Conservation (phyloP, 1,284 basidiomycete genomes). For the Apiotrichum veenhuisii region DNA sequence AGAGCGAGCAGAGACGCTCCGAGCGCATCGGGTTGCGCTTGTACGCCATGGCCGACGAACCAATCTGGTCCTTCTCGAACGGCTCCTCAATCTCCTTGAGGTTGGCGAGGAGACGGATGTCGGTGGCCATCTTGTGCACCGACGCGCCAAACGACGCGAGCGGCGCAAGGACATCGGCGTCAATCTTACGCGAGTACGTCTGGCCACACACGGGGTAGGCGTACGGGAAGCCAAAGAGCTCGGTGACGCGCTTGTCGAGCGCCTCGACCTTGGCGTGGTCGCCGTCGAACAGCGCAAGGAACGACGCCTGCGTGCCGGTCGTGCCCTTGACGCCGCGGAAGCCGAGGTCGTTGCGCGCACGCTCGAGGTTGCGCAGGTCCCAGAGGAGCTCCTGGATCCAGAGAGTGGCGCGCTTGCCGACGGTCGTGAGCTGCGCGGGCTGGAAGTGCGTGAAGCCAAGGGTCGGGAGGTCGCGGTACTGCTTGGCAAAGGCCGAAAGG, state of each 20-base stretch:
- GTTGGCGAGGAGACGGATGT: constrained; percentile 85
- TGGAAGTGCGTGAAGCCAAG: constrained; percentile 99
- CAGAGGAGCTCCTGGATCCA: constrained; percentile 98
- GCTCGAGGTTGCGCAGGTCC: constrained; percentile 91
- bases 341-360: constrained; percentile 87
- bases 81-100: constrained; percentile 99
- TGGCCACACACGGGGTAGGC: constrained; percentile 98
- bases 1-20: constrained; percentile 92
- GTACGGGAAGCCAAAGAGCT: constrained; percentile 85
- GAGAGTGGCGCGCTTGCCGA: constrained; percentile 96
- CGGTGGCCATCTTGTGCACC: constrained; percentile 96
- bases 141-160: constrained; percentile 90
- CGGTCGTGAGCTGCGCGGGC: constrained; percentile 95
- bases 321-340: constrained; percentile 99
- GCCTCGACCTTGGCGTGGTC: constrained; percentile 91
- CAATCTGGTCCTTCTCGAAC: constrained; percentile 98
- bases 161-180: constrained; percentile 85
- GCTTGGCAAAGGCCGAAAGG: constrained; percentile 69
- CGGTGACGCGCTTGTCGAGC: constrained; percentile 83
- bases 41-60: constrained; percentile 97
- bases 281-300: constrained; percentile 90
- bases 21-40: constrained; percentile 99
- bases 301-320: constrained; percentile 96
- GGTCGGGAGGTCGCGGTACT: constrained; percentile 74
- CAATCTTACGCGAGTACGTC: constrained; percentile 97